These are phyloP conservation scores for Verticillium nonalfalfae DNA, from an alignment of 2,329 filamentous ascomycete species.

Conservation along the genomic window DNA sequence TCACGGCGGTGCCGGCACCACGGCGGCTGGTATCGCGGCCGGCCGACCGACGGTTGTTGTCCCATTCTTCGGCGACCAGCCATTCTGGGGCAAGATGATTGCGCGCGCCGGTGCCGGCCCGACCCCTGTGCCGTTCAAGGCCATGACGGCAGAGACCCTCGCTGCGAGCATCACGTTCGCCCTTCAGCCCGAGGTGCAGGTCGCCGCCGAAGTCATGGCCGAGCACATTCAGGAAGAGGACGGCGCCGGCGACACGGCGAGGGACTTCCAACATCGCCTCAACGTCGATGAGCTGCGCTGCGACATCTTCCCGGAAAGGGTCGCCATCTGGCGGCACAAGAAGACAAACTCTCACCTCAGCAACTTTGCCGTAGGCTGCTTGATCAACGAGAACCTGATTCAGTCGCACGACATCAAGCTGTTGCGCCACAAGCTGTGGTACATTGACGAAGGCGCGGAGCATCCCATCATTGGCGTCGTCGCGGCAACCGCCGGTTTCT, in stretches of 20 bases:
- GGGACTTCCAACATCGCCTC: constrained; percentile 49
- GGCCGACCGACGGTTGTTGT: constrained; percentile 58
- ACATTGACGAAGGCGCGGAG: constrained; percentile 57
- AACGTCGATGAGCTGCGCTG: constrained; percentile 50
- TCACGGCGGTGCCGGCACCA: constrained; percentile 60
- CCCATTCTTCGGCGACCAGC: constrained; percentile 62
- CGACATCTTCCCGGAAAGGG: constrained; percentile 46
- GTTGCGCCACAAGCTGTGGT: constrained; percentile 42
- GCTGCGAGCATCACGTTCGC: constrained; percentile 46
- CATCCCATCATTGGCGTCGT: constrained; percentile 60
- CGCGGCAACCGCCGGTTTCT: constrained; percentile 58
- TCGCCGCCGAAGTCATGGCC: constrained; percentile 33
- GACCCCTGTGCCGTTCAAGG: constrained; percentile 48
- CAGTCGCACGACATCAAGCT: constrained; percentile 53
- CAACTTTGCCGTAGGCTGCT: constrained; percentile 52
- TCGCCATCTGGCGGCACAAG: constrained; percentile 58
- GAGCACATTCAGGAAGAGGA: constrained; percentile 46
- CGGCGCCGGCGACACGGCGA: constrained; percentile 43
- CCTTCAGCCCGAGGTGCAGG: constrained; percentile 39
- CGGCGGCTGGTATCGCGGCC: constrained; percentile 54
- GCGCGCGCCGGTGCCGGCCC: constrained; percentile 55
- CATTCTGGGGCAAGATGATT: constrained; percentile 62
- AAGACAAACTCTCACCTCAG: constrained; percentile 53
- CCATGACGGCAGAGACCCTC: constrained; percentile 50
- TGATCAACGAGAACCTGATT: constrained; percentile 48